Conservation (phyloP, 495 filamentous ascomycete species). For the Trichocladium antarcticum region DNA sequence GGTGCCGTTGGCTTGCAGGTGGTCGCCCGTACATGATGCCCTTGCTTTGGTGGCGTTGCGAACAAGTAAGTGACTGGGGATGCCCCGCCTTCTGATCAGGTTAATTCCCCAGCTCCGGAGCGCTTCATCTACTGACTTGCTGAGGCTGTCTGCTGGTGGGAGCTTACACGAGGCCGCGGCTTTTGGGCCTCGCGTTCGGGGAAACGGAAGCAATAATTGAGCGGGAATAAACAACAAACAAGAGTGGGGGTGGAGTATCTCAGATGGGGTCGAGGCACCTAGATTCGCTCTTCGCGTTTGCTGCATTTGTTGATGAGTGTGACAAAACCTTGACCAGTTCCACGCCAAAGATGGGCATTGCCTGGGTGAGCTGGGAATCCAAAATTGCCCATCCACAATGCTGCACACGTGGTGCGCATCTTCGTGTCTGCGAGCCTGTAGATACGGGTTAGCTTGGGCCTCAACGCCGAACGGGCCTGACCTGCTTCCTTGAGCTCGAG, state of each 20-base stretch:
- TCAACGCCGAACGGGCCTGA: neutral
- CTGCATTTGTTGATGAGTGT: neutral
- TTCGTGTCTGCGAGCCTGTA: neutral
- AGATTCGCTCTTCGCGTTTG: too few species aligned
- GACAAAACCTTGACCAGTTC: neutral
- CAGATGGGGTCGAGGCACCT: too few species aligned
- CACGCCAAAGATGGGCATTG: neutral
- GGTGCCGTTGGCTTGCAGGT: constrained; percentile 7
- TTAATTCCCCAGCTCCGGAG: neutral
- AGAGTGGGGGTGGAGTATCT: too few species aligned
- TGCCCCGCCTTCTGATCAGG: neutral
- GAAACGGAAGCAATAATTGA: neutral
- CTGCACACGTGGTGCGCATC: neutral
- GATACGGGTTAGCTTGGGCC: neutral
- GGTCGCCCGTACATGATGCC: constrained; percentile 8
- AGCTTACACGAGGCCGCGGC: too few species aligned
- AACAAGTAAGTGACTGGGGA: constrained; percentile 1
- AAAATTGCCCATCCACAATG: neutral
- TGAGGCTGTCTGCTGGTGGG: too few species aligned
- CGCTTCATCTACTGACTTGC: neutral
- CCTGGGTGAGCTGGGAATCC: neutral
- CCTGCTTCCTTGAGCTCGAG: too few species aligned
- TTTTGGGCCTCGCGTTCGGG: neutral
- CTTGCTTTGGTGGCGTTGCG: constrained; percentile 3
- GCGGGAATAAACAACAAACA: too few species aligned